A percentile compares a stretch with the other conserved stretches of the same genome.
Conservation (phyloP, 1,284 basidiomycete species). For the Pulveroboletus sp. region DNA sequence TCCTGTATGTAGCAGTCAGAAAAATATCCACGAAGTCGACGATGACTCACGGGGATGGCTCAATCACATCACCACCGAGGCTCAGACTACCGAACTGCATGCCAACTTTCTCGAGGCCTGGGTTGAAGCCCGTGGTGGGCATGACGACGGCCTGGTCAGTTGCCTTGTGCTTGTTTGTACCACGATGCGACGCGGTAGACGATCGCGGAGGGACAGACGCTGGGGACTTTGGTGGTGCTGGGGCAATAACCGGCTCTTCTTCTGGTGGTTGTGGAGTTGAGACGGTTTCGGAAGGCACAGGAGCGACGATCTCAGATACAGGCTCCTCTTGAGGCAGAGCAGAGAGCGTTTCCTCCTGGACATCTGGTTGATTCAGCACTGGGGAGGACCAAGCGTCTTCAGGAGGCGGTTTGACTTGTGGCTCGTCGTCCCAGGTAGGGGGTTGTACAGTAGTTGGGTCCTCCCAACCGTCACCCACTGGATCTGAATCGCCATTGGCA, state of each 20-base stretch:
- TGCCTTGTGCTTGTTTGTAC: conserved; percentile 62
- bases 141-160: conserved; percentile 76
- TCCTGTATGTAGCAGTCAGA: conserved; percentile 22
- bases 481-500: conserved; percentile 41
- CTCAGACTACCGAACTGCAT: conserved; percentile 84
- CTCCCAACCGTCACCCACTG: conserved; percentile 56
- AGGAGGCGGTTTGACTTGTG: conserved; percentile 44
- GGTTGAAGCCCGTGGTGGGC: conserved; percentile 59
- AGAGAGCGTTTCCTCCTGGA: conserved; percentile 19
- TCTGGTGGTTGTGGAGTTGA: conserved; percentile 13
- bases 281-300: conserved; percentile 15
- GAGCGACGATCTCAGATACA: conserved; percentile 12
- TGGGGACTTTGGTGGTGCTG: conserved; percentile 34
- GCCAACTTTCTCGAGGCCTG: conserved; percentile 68
- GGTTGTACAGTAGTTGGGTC: conserved; percentile 73
- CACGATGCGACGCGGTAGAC: conserved; percentile 52
- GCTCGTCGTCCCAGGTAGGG: conserved; percentile 76
- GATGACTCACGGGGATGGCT: conserved; percentile 48
- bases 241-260: conserved; percentile 26
- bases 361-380: conserved; percentile 24
- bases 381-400: conserved; percentile 45
- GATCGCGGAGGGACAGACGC: conserved; percentile 45
- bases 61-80: conserved; percentile 64
- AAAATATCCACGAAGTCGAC: not conserved
- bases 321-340: conserved; percentile 22